Base-by-base conservation (phyloP, 2,329 filamentous ascomycete genomes). In the Zalaria sp. region DNA sequence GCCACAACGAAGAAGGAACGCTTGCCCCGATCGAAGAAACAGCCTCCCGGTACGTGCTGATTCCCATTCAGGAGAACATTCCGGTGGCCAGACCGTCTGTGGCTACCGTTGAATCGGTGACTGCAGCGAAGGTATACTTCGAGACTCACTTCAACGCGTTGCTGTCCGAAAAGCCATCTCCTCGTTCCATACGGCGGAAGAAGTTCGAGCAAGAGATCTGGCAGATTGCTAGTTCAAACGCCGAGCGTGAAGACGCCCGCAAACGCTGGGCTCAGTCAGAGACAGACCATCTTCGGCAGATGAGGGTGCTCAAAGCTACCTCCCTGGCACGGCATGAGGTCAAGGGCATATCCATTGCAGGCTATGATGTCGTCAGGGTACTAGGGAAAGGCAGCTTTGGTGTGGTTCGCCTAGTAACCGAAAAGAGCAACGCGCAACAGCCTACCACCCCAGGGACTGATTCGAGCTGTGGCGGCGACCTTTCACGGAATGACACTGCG, bases 311-410 rank as follows among this genome's bases (percentile, higher is more conserved):
- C 53, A 85, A 83, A 52, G 69, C 75, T 7, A 75, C 71, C 36
- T 75, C 73, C 10, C 65, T 70, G 37, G 54, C 56, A 27, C 57
- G 62, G n/a, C 64, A 66, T 26, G 62, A 59, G 8, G 60, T 66
- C 41, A 68, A 72, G 48, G 67, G 68, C 3, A 66, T 72, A 9
- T 69, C 69, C 35, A 57, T 72, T 25, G 73, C 77, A 5, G 75
- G 78, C n/a, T 95, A 89, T 53, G 82, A 94, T 49, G 70, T 80
- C 8, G 64, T 96, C 27, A 83, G 87, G 50, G 71, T 93, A 11
- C 69, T 96, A 4, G 88, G 91, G 0, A 93, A 91, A 57, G 89
- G 91, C 5, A 95, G 88, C 55, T 98, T 96, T 61, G 89, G 91
- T 0, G 80, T 94, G 25, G 91, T 98, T 10, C 76, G 81, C 37